Evolutionary conservation across 441 rosid genomes (phyloP).

Genomic region (Mallotus japonicus): DNA sequence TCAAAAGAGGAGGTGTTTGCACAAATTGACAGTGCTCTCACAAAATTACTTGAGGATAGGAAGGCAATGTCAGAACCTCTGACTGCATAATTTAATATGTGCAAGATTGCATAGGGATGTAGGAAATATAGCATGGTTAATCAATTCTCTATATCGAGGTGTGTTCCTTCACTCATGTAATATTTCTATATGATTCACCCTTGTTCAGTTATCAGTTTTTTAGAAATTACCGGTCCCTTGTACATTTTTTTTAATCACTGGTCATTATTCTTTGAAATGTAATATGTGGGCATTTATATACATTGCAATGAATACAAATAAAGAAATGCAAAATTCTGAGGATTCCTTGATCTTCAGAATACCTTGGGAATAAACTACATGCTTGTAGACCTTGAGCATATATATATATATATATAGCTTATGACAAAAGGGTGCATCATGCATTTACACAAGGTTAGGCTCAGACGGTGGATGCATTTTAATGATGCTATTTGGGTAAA

Average conservation of each 20-base stretch:
- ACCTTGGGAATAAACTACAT: neutral
- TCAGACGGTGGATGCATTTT: too few relatives aligned
- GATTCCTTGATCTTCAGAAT: neutral
- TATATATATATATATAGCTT: too few relatives aligned
- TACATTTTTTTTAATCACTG: neutral
- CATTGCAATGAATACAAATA: neutral
- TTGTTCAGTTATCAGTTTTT: neutral
- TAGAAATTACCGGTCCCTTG: neutral
- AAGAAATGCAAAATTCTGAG: neutral
- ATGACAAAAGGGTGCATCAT: too few relatives aligned
- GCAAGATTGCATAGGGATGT: neutral
- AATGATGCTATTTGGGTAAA: too few relatives aligned
- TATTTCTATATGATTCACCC: neutral
- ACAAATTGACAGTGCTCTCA: slow-evolving; percentile 49
- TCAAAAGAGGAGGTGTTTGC: slow-evolving; percentile 63
- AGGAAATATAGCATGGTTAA: neutral
- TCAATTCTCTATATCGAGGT: slow-evolving; percentile 13
- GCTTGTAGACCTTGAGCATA: neutral
- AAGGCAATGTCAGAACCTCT: slow-evolving; percentile 42
- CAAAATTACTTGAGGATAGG: slow-evolving; percentile 46
- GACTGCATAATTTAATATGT: slow-evolving; percentile 31
- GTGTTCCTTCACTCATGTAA: slow-evolving; percentile 6
- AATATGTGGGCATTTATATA: slow-evolving; percentile 9
- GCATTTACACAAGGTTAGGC: too few relatives aligned
- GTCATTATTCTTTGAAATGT: slow-evolving; percentile 13